A percentile compares a stretch with the other conserved stretches of the same genome.
Evolutionary conservation across 1,284 basidiomycete species (phyloP).

Genomic region (Malassezia restricta): DNA sequence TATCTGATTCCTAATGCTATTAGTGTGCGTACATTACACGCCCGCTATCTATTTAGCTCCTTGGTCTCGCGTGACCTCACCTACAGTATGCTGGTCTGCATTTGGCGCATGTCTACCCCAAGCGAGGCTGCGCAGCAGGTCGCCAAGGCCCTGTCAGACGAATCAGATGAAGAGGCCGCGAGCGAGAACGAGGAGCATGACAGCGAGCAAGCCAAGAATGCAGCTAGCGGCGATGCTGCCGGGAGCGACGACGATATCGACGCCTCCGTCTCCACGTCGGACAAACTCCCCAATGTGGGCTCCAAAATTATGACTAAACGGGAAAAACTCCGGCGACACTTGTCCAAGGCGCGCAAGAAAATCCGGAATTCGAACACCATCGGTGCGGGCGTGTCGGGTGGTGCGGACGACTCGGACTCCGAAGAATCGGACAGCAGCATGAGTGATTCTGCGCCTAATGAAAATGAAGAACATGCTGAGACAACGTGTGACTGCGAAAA

Average conservation of each 20-base stretch:
- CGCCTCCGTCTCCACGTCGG: not conserved
- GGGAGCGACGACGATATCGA: not conserved
- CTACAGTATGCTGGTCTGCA: slow-evolving; percentile 87
- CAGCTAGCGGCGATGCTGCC: not conserved
- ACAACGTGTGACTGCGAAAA: slow-evolving; percentile 67
- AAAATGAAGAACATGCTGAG: slow-evolving; percentile 36
- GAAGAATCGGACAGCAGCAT: slow-evolving; percentile 9
- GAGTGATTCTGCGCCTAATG: slow-evolving; percentile 14
- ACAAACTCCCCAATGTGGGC: not conserved
- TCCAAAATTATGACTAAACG: slow-evolving; percentile 23
- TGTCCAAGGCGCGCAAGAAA: slow-evolving; percentile 2
- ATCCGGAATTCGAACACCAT: slow-evolving; percentile 11
- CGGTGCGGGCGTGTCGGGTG: not conserved
- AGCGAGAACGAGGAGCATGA: not conserved
- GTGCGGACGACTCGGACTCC: slow-evolving; percentile 17
- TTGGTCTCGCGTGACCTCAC: slow-evolving; percentile 92
- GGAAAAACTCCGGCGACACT: slow-evolving; percentile 20
- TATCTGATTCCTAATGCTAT: slow-evolving; percentile 98
- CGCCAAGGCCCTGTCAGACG: slow-evolving; percentile 18
- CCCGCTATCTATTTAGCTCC: slow-evolving; percentile 77
- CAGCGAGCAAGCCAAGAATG: not conserved
- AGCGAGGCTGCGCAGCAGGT: slow-evolving; percentile 44
- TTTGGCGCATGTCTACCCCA: slow-evolving; percentile 82
- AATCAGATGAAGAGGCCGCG: slow-evolving; percentile 3
- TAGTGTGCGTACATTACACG: slow-evolving; percentile 66